Percentiles rank a stretch among this genome's conserved stretches.
These are phyloP conservation scores for Astraeus odoratus DNA, from an alignment of 768 basidiomycete species.

Conservation along the genomic window DNA sequence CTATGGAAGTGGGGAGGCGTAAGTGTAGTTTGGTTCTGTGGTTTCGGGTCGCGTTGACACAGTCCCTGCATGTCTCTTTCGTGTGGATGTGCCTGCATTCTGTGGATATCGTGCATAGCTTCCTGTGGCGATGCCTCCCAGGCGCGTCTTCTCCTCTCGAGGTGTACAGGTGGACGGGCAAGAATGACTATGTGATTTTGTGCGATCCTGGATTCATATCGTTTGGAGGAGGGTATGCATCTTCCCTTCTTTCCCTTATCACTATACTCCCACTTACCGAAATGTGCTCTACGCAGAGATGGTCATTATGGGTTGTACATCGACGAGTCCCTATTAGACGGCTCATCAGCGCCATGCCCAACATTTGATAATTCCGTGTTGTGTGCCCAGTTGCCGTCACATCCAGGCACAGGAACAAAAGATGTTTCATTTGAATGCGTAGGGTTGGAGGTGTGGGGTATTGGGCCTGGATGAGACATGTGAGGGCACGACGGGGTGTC, in stretches of 20 bases:
- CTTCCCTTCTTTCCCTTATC: neutral
- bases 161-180: slow-evolving; percentile 79
- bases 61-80: neutral
- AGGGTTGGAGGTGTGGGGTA: slow-evolving; percentile 86
- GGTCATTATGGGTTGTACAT: slow-evolving; percentile 87
- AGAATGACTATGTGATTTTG: slow-evolving; percentile 84
- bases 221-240: slow-evolving; percentile 85
- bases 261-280: neutral
- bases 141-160: slow-evolving; percentile 34
- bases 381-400: slow-evolving; percentile 36
- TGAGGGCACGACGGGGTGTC: neutral
- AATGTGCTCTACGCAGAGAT: slow-evolving; percentile 42
- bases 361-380: slow-evolving; percentile 86
- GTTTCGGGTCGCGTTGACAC: neutral
- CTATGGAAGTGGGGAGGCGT: slow-evolving; percentile 90
- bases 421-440: slow-evolving; percentile 82
- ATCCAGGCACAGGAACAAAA: slow-evolving; percentile 12
- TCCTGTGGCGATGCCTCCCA: slow-evolving; percentile 63
- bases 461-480: slow-evolving; percentile 35
- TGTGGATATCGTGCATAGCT: slow-evolving; percentile 35
- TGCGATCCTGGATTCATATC: slow-evolving; percentile 78
- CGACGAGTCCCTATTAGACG: slow-evolving; percentile 72
- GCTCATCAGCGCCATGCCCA: slow-evolving; percentile 77
- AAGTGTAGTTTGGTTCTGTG: slow-evolving; percentile 10
- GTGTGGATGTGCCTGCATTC: neutral